Evolutionary conservation across 345 rosid species (phyloP), one percentile per base, ranked within the genome.

Genomic region (Kandelia obovata): DNA sequence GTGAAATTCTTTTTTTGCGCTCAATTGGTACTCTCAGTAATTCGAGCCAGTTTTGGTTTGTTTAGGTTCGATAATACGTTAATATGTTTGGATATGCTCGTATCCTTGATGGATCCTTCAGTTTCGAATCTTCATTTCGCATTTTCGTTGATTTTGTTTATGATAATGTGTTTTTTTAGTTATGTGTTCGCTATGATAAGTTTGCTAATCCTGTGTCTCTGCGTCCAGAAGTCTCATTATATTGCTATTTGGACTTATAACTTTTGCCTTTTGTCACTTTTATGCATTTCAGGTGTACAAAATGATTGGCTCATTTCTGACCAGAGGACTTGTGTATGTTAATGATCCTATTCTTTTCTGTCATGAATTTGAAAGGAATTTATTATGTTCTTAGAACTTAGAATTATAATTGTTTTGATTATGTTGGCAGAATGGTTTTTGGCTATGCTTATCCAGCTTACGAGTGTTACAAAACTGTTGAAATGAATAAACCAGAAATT

Each of bases 401-500:
- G 5, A 32, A 59, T 47, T 67, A 28, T 52, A 71, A 26, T 57
- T 53, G 43, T 66, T 53, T 2, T 49, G n/a, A 6, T 9, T 71
- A 30, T 60, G 27, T 25, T 56, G 37, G 62, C 80, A 86, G 90
- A 70, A 69, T 86, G 90, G 76, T 68, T 56, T 73, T 86, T 61
- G 87, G 90, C 60, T 84, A 86, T 73, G 90, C 85, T 69, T 82
- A 84, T 75, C 90, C 90, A 21, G 90, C 90, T 23, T 86, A 86
- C 5, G 90, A 86, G 72, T 86, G 90, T 78, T 84, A 82, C 64
- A 86, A 86, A 71, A 77, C 86, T n/a, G 85, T 84, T 1, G 90
- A 84, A 53, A 78, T 35, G 82, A 86, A 82, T 67, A 84, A 75
- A 59, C 90, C 90, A 5, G 88, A 84, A 71, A 82, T 86, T 2